These are phyloP conservation scores for Exophiala sideris DNA, from an alignment of 2,329 filamentous ascomycete species.

Conservation along the genomic window DNA sequence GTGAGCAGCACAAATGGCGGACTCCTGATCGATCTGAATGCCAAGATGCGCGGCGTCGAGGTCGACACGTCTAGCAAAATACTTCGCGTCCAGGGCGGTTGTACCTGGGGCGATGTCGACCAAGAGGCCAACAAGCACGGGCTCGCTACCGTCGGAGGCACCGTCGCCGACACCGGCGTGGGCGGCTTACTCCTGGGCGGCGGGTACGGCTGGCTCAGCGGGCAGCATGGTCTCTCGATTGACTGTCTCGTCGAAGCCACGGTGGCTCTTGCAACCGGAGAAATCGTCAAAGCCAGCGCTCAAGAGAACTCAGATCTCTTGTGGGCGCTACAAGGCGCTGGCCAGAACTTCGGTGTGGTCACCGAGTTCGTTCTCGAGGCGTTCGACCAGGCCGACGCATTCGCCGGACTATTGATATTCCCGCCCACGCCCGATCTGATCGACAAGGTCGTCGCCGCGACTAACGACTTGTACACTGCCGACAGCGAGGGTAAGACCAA, in stretches of 20 bases:
- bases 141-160: slow-evolving; percentile 60
- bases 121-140: slow-evolving; percentile 47
- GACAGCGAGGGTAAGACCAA: slow-evolving; percentile 27
- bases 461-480: slow-evolving; percentile 27
- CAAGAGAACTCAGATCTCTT: slow-evolving; percentile 39
- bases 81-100: slow-evolving; percentile 52
- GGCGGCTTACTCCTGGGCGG: slow-evolving; percentile 58
- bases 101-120: slow-evolving; percentile 56
- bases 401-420: slow-evolving; percentile 33
- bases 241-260: slow-evolving; percentile 46
- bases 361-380: slow-evolving; percentile 41
- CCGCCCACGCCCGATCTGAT: slow-evolving; percentile 27
- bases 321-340: slow-evolving; percentile 43
- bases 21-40: slow-evolving; percentile 54
- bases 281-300: slow-evolving; percentile 35
- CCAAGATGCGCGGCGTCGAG: slow-evolving; percentile 47
- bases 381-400: slow-evolving; percentile 36
- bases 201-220: slow-evolving; percentile 57
- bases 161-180: slow-evolving; percentile 61
- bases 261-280: slow-evolving; percentile 39
- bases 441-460: slow-evolving; percentile 28
- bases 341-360: slow-evolving; percentile 42
- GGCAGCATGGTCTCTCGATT: slow-evolving; percentile 53
- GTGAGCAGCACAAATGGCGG: slow-evolving; percentile 51
- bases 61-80: slow-evolving; percentile 47